Evolutionary conservation across 2,329 filamentous ascomycete genomes (phyloP).

Genomic region (Amesomyces nigricolor): DNA sequence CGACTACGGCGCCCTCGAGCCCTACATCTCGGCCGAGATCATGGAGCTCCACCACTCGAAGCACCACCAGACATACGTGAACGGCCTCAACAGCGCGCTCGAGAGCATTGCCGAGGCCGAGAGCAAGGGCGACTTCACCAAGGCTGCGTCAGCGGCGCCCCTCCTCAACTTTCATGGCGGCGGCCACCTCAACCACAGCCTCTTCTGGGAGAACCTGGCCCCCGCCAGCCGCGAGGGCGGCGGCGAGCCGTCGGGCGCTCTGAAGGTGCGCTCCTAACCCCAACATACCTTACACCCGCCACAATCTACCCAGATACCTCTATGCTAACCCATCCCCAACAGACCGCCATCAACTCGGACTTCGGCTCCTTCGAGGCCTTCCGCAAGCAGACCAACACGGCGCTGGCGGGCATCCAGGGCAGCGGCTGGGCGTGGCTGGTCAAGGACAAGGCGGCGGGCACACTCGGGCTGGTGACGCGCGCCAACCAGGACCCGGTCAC

Average conservation of each 20-base stretch:
- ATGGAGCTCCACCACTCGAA: slow-evolving; percentile 78
- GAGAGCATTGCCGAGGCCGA: slow-evolving; percentile 56
- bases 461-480: slow-evolving; percentile 61
- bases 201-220: slow-evolving; percentile 86
- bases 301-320: not conserved
- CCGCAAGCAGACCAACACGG: slow-evolving; percentile 60
- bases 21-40: slow-evolving; percentile 68
- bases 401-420: slow-evolving; percentile 72
- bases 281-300: not conserved
- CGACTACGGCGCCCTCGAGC: slow-evolving; percentile 93
- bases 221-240: slow-evolving; percentile 58
- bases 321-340: not conserved
- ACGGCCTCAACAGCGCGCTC: slow-evolving; percentile 65
- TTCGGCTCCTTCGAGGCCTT: slow-evolving; percentile 64
- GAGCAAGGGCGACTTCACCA: slow-evolving; percentile 53
- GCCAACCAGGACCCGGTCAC: slow-evolving; percentile 87
- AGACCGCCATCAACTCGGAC: slow-evolving; percentile 56
- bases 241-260: slow-evolving; percentile 55
- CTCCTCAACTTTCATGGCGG: slow-evolving; percentile 81
- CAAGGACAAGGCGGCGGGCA: slow-evolving; percentile 59
- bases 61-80: slow-evolving; percentile 75
- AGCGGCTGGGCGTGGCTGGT: slow-evolving; percentile 90
- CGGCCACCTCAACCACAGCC: slow-evolving; percentile 86
- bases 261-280: slow-evolving; percentile 42
- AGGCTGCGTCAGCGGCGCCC: slow-evolving; percentile 46